Evolutionary conservation across 2,329 filamentous ascomycete species (phyloP), one percentile per base, ranked within the genome.

Genomic region (Epichloe baconii): DNA sequence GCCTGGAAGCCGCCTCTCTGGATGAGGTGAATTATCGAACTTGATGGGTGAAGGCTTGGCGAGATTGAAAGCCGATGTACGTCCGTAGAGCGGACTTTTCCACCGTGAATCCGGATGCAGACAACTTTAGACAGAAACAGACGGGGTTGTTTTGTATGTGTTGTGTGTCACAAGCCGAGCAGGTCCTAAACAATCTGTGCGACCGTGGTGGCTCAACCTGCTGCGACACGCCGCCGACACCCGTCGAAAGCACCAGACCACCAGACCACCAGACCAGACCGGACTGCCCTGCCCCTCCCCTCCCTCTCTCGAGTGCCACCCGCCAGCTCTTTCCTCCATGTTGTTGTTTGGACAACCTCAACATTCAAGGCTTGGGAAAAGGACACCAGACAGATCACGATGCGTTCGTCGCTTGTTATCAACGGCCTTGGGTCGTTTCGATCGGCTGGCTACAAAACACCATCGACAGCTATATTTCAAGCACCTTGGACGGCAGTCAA

Each of bases 401-500:
- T 54, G 52, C 47, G 52, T 17, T 47, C 52, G n/a, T 47, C 52
- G 10, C 21, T 52, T 10, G 37, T 54, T 11, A n/a, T 38, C 43
- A 43, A n/a, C 44, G 48, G 47, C 46, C 45, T 56, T 21, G 48
- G 47, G 21, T 41, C 52, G 2, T 35, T 56, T 19, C 54, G 52
- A 31, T 41, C 43, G 11, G 36, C 52, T 11, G 50, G 50, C n/a
- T 8, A 31, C 26, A 31, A 31, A 31, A n/a, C 36, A 10, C 48
- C 40, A n/a, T 38, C 50, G 6, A 42, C 47, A 21, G 36, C 50
- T 17, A 31, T 38, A 4, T 35, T 54, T 3, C 50, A 42, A 4
- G 50, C 50, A 14, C 50, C 52, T 35, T 54, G 52, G 54, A 49
- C 40, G 41, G 43, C 48, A n/a, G 43, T 48, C 17, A 31, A 35